Evolutionary conservation across 768 basidiomycete genomes (phyloP).

Genomic region (Termitomyces eurrhizus): DNA sequence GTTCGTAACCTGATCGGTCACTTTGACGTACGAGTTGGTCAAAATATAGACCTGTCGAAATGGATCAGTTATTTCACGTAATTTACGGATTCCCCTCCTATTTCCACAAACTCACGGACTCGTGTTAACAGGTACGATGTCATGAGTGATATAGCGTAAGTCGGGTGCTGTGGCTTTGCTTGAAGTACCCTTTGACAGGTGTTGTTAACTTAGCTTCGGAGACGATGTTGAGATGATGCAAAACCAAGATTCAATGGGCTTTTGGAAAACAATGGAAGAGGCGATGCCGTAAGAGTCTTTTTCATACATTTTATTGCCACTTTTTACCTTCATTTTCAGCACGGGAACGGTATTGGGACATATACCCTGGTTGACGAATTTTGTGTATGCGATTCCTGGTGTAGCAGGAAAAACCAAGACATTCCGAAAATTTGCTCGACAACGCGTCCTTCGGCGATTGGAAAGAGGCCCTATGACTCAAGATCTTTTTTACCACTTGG

Average conservation of each 20-base stretch:
- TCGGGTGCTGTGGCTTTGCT: not conserved
- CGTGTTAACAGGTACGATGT: slow-evolving; percentile 28
- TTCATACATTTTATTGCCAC: not conserved
- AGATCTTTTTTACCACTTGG: slow-evolving; percentile 21
- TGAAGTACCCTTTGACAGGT: not conserved
- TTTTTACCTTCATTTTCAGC: slow-evolving; percentile 3
- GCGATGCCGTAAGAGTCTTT: slow-evolving; percentile 4
- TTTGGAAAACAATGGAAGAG: slow-evolving; percentile 14
- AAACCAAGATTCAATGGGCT: slow-evolving; percentile 8
- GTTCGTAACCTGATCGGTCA: slow-evolving; percentile 23
- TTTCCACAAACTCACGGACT: not conserved
- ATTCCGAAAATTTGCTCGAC: slow-evolving; percentile 37
- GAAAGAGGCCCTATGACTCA: slow-evolving; percentile 32
- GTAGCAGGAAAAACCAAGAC: slow-evolving; percentile 12
- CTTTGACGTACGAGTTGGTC: slow-evolving; percentile 12
- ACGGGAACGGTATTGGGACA: slow-evolving; percentile 14
- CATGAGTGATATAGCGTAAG: slow-evolving; percentile 38
- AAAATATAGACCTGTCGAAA: slow-evolving; percentile 26
- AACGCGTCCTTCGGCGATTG: slow-evolving; percentile 55
- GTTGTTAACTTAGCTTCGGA: slow-evolving; percentile 21
- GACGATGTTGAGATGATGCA: slow-evolving; percentile 19
- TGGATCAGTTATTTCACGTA: slow-evolving; percentile 38
- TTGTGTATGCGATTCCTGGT: slow-evolving; percentile 12
- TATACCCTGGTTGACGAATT: slow-evolving; percentile 16
- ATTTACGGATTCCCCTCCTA: slow-evolving; percentile 7